Conservation (phyloP, 148 eudicot species). For the Salicornia ramosissima region DNA sequence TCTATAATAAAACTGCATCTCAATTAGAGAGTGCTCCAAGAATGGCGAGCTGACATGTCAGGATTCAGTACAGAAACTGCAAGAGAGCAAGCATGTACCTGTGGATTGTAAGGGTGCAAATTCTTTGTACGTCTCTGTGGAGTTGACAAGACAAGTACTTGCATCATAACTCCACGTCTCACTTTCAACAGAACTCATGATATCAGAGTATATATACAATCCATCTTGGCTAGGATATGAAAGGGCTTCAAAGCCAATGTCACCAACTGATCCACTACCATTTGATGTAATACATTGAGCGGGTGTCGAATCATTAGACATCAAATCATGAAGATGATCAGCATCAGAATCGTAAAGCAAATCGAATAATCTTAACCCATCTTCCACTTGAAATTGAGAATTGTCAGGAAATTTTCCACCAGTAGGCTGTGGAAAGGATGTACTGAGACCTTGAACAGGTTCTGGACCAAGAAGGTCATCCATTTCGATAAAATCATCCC, state of each 20-base stretch:
- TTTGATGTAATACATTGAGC: conserved; percentile 15
- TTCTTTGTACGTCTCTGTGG: conserved; percentile 26
- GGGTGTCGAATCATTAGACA: conserved; percentile 21
- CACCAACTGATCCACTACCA: conserved; percentile 28
- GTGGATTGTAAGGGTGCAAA: conserved; percentile 31
- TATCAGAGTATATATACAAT: conserved; percentile 1
- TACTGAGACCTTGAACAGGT: conserved; percentile 35
- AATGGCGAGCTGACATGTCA: conserved; percentile 17
- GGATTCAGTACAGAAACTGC: conserved; percentile 16
- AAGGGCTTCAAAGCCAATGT: conserved; percentile 22
- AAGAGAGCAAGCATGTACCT: conserved; percentile 42
- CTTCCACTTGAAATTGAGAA: conserved; percentile 37
- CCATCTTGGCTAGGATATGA: conserved; percentile 4
- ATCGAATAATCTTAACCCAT: conserved; percentile 49
- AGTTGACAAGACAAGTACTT: conserved; percentile 20
- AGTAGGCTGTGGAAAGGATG: conserved; percentile 34
- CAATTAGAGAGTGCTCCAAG: background rate
- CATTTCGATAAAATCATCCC: conserved; percentile 62
- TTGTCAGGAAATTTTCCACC: conserved; percentile 21
- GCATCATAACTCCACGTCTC: conserved; percentile 38
- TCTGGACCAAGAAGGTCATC: conserved; percentile 63
- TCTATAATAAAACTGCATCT: background rate
- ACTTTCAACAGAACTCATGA: conserved; percentile 15
- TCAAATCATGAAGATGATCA: conserved; percentile 34
- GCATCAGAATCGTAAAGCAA: conserved; percentile 38